Evolutionary conservation across 129 eudicot genomes (phyloP).

Genomic region (Centrapalus pauciflorus): DNA sequence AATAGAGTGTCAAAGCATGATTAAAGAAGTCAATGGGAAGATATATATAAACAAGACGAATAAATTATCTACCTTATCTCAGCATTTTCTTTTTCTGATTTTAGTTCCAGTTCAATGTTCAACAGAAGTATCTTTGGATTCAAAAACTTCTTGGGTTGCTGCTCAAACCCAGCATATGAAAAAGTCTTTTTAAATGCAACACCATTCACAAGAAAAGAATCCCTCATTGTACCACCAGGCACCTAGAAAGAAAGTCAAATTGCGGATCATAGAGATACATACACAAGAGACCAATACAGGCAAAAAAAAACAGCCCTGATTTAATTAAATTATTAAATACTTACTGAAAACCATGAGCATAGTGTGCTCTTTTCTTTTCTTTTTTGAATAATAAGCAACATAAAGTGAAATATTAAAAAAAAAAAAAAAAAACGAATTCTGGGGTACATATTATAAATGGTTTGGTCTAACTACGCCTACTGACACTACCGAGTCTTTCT

Average conservation of each 20-base stretch:
- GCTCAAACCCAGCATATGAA: constrained; percentile 99
- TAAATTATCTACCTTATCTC: constrained; percentile 63
- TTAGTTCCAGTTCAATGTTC: constrained; percentile 91
- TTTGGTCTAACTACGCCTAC: too few relatives aligned
- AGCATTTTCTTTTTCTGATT: constrained; percentile 98
- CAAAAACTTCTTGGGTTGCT: constrained; percentile 87
- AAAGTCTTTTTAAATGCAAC: constrained; percentile 97
- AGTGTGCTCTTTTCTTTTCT: too few relatives aligned
- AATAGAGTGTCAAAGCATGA: not conserved
- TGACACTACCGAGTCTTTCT: too few relatives aligned
- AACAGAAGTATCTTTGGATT: constrained; percentile 81
- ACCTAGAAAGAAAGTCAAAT: constrained; percentile 41
- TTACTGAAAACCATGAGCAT: too few relatives aligned
- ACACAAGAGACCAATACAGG: not conserved
- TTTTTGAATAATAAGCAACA: too few relatives aligned
- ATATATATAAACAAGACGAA: not conserved
- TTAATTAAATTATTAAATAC: not conserved
- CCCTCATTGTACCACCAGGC: constrained; percentile 96
- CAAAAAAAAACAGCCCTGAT: not conserved
- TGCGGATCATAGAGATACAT: not conserved
- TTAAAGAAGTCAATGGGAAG: not conserved
- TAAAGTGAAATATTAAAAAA: too few relatives aligned
- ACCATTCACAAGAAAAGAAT: constrained; percentile 92
- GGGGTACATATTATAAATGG: too few relatives aligned
- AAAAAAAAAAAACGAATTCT: too few relatives aligned